A percentile compares a stretch with the other conserved stretches of the same genome.
These are phyloP conservation scores for Psophocarpus tetragonolobus DNA, from an alignment of 306 rosid genomes.

Conservation along the genomic window DNA sequence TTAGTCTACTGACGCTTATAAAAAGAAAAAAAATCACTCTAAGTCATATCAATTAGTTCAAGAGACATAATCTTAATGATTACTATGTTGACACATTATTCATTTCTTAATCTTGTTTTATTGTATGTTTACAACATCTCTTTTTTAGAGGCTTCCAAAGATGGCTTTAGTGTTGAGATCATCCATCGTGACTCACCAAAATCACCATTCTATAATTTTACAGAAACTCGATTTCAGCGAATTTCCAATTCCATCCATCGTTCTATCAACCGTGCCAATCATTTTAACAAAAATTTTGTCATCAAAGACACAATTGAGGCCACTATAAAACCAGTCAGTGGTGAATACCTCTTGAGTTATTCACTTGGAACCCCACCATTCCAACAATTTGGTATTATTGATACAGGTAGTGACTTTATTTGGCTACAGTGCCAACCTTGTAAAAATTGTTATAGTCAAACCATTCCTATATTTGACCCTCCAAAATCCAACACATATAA, in stretches of 20 bases:
- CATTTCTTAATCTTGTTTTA: background rate
- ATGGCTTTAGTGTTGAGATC: slow-evolving; percentile 31
- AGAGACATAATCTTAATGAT: too few species aligned
- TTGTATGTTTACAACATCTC: background rate
- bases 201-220: slow-evolving; percentile 46
- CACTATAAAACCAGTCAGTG: background rate
- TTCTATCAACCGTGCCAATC: slow-evolving; percentile 31
- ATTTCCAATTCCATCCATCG: slow-evolving; percentile 40
- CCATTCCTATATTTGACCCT: slow-evolving; percentile 44
- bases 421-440: slow-evolving; percentile 58
- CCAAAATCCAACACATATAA: slow-evolving; percentile 37
- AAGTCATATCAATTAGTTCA: too few species aligned
- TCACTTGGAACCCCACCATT: slow-evolving; percentile 59
- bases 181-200: slow-evolving; percentile 52
- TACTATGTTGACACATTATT: background rate
- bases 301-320: background rate
- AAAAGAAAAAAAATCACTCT: too few species aligned
- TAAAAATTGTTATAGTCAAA: slow-evolving; percentile 39
- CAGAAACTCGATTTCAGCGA: slow-evolving; percentile 32
- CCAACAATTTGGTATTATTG: slow-evolving; percentile 37
- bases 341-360: slow-evolving; percentile 51
- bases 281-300: background rate
- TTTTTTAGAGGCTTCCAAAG: background rate
- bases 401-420: slow-evolving; percentile 58
- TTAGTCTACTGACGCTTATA: too few species aligned